These are phyloP conservation scores for Megacollybia platyphylla DNA, from an alignment of 1,284 basidiomycete species.

Conservation along the genomic window DNA sequence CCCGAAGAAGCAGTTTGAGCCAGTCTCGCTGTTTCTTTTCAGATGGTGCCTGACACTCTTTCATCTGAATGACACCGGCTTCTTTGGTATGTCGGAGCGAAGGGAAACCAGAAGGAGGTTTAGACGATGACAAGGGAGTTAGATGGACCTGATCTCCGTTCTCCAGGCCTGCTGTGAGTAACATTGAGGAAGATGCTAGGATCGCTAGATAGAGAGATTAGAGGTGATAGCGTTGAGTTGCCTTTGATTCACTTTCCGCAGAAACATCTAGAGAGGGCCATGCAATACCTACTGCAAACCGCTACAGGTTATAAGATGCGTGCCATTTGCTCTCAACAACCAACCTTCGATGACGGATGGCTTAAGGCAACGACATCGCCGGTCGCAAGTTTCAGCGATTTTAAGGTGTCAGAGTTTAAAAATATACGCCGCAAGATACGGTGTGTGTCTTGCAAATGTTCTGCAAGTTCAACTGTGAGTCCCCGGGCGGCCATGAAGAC, in stretches of 20 bases:
- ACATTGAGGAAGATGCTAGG: conserved; percentile 37
- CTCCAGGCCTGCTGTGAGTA: conserved; percentile 44
- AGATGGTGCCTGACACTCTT: conserved; percentile 10
- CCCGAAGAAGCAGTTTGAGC: conserved; percentile 51
- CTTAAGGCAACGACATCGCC: conserved; percentile 59
- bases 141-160: conserved; percentile 33
- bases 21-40: conserved; percentile 43
- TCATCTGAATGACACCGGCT: conserved; percentile 37
- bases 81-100: conserved; percentile 33
- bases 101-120: conserved; percentile 29
- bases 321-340: background rate
- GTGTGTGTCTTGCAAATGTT: background rate
- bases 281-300: conserved; percentile 50
- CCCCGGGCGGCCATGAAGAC: too few species aligned
- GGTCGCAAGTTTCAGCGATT: conserved; percentile 47
- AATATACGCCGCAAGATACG: conserved; percentile 53
- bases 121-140: conserved; percentile 31
- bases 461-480: too few species aligned
- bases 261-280: conserved; percentile 59
- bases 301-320: conserved; percentile 17
- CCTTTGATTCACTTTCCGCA: conserved; percentile 34
- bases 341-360: background rate
- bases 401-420: conserved; percentile 54
- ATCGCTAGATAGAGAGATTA: conserved; percentile 27
- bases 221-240: conserved; percentile 7